Base-by-base conservation (phyloP, 2,329 filamentous ascomycete genomes). In the Curvularia spicifera region DNA sequence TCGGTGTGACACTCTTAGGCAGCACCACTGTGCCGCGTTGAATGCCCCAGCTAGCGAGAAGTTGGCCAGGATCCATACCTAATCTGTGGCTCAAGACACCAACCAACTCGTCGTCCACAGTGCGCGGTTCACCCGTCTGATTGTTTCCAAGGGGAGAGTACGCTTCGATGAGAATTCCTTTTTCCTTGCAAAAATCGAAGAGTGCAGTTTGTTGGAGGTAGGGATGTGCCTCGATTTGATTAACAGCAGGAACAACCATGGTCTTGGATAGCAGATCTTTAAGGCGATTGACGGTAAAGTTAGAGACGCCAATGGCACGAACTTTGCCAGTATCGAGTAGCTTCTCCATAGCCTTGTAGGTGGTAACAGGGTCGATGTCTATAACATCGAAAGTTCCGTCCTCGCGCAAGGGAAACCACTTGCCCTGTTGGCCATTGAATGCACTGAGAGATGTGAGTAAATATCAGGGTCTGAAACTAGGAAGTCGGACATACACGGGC, bases 351-450 rank as follows among this genome's bases (percentile, higher is more conserved):
- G 87, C 87, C 60, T 82, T 80, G 83, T 84, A 95, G 39, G 91
- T 94, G 76, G 92, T 87, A 68, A 91, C 83, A 74, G 90, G 93
- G 79, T 91, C 84, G 89, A 90, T 93, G 78, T 91, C 89, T 31
- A 84, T 80, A 57, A 87, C 84, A 72, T 88, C 85, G 80, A 90
- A 89, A 75, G 82, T 85, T 86, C 88, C 87, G 89, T 58, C 69
- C 53, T 64, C 60, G n/a, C 61, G 53, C 15, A 64, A 40, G 4
- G 64, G 64, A 24, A 70, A 66, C 62, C 65, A 64, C 44, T 80
- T 76, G 18, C 78, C 75, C 10, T 81, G 48, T 20, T 59, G 49
- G 28, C 63, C 64, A 12, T 66, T 67, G 48, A 69, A 68, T 2
- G 22, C 22, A 24, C 22, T 24, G 22, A 24, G 3, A 24, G 22